These are phyloP conservation scores for Juncus inflexus DNA, from an alignment of 176 grass and related monocot species.

Conservation along the genomic window DNA sequence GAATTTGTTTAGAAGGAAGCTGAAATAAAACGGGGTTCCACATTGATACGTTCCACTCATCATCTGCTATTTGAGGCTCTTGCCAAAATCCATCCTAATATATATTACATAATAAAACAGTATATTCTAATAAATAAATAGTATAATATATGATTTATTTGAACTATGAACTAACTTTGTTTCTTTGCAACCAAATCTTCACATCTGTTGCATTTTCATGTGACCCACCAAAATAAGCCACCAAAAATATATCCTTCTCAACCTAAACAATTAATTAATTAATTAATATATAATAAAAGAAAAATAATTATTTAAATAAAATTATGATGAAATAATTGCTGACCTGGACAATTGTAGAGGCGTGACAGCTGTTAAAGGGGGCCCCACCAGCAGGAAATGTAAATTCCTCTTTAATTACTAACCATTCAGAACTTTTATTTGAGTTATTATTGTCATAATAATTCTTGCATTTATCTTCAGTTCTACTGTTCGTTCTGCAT, in stretches of 20 bases:
- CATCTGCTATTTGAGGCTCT: slow-evolving; percentile 59
- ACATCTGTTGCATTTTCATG: slow-evolving; percentile 74
- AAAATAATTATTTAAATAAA: not conserved
- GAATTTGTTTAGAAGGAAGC: slow-evolving; percentile 77
- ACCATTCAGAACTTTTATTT: slow-evolving; percentile 32
- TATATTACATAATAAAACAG: not conserved
- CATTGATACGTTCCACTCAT: slow-evolving; percentile 75
- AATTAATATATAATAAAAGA: no score
- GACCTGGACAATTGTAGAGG: slow-evolving; percentile 75
- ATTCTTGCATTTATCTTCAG: no score
- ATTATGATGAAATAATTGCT: no score
- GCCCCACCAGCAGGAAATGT: slow-evolving; percentile 32
- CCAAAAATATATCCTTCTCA: slow-evolving; percentile 48
- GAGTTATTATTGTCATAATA: no score
- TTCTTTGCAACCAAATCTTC: slow-evolving; percentile 95
- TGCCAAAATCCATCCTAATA: slow-evolving; percentile 71
- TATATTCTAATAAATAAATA: no score
- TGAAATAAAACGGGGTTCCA: slow-evolving; percentile 98
- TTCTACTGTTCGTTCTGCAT: no score
- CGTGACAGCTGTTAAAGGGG: slow-evolving; percentile 66
- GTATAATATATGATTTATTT: slow-evolving; percentile 3
- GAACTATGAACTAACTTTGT: slow-evolving; percentile 46
- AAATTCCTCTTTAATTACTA: slow-evolving; percentile 48
- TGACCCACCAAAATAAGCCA: slow-evolving; percentile 91
- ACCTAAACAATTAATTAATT: slow-evolving; percentile 26